Conservation (phyloP, 2,329 filamentous ascomycete genomes). For the Diaporthe sp. region DNA sequence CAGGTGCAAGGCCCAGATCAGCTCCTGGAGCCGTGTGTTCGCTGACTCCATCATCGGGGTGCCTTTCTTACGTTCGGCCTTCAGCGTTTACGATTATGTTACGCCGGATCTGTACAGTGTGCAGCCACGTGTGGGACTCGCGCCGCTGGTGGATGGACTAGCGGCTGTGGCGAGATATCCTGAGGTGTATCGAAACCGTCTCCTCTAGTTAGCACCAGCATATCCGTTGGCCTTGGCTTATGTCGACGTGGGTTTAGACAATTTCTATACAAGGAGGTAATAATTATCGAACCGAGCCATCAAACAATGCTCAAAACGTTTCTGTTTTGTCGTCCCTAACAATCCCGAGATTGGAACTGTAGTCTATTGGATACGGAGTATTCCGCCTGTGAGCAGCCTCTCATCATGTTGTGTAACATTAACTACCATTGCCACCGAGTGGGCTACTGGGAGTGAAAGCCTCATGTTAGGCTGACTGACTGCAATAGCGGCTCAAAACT, state of each 20-base stretch:
- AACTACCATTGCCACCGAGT: too few species aligned
- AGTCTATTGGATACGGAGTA: too few species aligned
- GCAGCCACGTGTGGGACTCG: constrained; percentile 21
- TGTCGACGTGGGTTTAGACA: too few species aligned
- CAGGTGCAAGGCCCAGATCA: constrained; percentile 26
- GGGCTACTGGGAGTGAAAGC: background rate
- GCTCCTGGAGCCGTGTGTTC: constrained; percentile 4
- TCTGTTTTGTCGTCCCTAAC: too few species aligned
- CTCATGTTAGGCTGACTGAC: background rate
- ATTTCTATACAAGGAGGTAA: too few species aligned
- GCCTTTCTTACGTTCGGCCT: constrained; percentile 1
- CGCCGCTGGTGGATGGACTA: background rate
- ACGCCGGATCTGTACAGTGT: background rate
- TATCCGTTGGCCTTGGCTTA: too few species aligned
- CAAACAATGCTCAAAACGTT: too few species aligned
- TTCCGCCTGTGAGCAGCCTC: too few species aligned
- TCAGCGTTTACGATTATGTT: constrained; percentile 18
- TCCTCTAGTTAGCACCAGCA: background rate
- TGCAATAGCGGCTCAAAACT: background rate
- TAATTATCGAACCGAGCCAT: too few species aligned
- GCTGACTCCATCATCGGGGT: constrained; percentile 4
- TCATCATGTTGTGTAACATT: too few species aligned
- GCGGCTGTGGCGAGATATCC: constrained; percentile 13
- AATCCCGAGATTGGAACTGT: too few species aligned
- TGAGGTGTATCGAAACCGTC: background rate